These are phyloP conservation scores for Sindora glabra DNA, from an alignment of 306 rosid species.

Conservation along the genomic window DNA sequence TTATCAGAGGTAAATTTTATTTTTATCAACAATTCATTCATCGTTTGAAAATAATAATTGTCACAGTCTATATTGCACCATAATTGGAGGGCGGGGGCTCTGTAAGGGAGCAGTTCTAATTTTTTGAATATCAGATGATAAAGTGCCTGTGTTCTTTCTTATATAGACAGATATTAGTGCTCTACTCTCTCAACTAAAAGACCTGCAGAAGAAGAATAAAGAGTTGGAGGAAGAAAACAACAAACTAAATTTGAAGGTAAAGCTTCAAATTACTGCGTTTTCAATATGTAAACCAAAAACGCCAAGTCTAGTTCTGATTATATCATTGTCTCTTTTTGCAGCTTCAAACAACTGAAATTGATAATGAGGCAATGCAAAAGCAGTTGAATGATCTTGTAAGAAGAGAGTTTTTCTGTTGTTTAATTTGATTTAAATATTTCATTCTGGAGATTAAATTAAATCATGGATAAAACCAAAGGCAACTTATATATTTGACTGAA, in stretches of 20 bases:
- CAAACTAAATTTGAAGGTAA: constrained; percentile 44
- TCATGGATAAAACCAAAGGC: background rate
- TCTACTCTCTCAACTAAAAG: constrained; percentile 64
- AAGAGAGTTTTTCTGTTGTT: background rate
- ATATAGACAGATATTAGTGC: constrained; percentile 61
- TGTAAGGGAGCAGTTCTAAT: background rate
- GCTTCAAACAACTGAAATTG: constrained; percentile 63
- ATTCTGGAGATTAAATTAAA: background rate
- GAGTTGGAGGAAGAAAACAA: constrained; percentile 62
- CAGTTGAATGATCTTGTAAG: constrained; percentile 66
- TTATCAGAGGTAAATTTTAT: constrained; percentile 49
- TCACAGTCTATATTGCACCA: background rate
- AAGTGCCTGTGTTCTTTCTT: background rate
- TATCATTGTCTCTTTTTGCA: constrained; percentile 25
- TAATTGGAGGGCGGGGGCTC: background rate
- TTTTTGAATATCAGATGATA: background rate
- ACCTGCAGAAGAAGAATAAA: constrained; percentile 55
- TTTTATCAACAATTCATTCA: background rate
- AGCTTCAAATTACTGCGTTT: background rate
- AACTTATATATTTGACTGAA: too few relatives aligned
- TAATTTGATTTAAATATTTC: constrained; percentile 8
- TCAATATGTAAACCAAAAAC: background rate
- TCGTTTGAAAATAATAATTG: background rate
- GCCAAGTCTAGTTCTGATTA: constrained; percentile 9
- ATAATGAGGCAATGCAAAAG: constrained; percentile 48